phyloP scores from a whole-genome alignment of 305 asterid genomes.

The Rubia peregrina region DNA sequence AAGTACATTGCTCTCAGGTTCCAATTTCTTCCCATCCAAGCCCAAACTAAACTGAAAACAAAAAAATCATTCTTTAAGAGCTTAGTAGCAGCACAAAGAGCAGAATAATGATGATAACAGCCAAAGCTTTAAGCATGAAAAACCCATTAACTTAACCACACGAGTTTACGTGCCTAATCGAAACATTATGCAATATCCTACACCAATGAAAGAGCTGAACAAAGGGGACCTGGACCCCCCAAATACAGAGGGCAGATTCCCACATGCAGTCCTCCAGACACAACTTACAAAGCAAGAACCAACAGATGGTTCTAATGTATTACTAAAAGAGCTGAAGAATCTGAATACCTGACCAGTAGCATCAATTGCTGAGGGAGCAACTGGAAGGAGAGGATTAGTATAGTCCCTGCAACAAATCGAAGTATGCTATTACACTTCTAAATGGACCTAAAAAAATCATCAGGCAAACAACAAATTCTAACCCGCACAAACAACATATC shows the following conservation, averaged over 20 bases:
- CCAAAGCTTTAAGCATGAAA: not conserved
- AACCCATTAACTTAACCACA: not conserved
- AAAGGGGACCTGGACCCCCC: too few species aligned
- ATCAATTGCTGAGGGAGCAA: conserved; percentile 88
- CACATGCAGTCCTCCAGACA: not conserved
- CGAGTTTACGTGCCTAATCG: not conserved
- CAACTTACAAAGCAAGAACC: not conserved
- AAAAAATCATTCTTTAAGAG: not conserved
- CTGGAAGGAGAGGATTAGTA: conserved; percentile 75
- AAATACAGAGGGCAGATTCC: not conserved
- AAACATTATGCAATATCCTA: not conserved
- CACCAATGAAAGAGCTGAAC: not conserved
- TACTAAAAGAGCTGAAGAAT: not conserved
- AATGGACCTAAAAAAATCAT: not conserved
- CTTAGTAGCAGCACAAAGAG: not conserved
- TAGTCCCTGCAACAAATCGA: conserved; percentile 47
- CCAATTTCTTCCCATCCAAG: conserved; percentile 73
- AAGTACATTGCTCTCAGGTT: conserved; percentile 90
- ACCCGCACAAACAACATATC: not conserved
- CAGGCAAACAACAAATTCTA: not conserved
- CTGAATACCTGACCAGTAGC: conserved; percentile 74
- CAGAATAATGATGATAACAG: not conserved
- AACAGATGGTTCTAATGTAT: not conserved
- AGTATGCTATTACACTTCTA: not conserved
- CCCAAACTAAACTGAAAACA: conserved; percentile 64